Base-by-base conservation (phyloP, 228 moss, liverwort and hornwort genomes). In the Sphagnum fallax region DNA sequence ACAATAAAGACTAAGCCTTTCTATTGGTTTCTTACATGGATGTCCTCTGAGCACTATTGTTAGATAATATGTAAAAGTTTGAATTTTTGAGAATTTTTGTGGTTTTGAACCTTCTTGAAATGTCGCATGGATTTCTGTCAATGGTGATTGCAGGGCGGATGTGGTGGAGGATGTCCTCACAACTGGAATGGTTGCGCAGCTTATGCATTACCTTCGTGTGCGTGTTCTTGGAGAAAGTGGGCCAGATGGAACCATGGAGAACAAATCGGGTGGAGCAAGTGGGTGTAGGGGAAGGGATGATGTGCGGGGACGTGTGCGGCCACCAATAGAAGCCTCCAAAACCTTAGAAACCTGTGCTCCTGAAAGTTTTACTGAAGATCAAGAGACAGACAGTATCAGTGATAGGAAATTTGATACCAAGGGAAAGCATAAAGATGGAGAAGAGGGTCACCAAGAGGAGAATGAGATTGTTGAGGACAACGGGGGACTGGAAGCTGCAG, bases 91-190 rank as follows among this genome's bases (percentile, higher is more conserved):
- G 32, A 32, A 32, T 32, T 32, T 32, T 32, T 32, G 3, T 32
- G 32, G 32, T 2, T 32, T 32, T 32, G 32, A 32, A 32, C 32
- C 32, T 32, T 32, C 32, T 32, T 32, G 32, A 32, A 32, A 32
- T 32, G 32, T 32, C 2, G 2, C 32, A 32, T 32, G 32, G 32
- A 32, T 32, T 32, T 32, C 32, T 1, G 2, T 32, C 32, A 32
- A 32, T 32, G 32, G 32, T 32, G 32, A 32, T 57, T 75, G 77
- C 96, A 96, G 97, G 72, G 79, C 83, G 52, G 93, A 98, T 79
- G 90, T 98, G 59, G 88, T 98, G 75, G 94, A 93, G 66, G 90
- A 98, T 73, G 87, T 98, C 15, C 86, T 98, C 32, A 90, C 91
- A 12, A 98, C 91, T 71, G 94, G 98, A 69, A 90, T 94, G 92